These are phyloP conservation scores for Hirsutella thompsonii DNA, from an alignment of 2,329 filamentous ascomycete species.

Conservation along the genomic window DNA sequence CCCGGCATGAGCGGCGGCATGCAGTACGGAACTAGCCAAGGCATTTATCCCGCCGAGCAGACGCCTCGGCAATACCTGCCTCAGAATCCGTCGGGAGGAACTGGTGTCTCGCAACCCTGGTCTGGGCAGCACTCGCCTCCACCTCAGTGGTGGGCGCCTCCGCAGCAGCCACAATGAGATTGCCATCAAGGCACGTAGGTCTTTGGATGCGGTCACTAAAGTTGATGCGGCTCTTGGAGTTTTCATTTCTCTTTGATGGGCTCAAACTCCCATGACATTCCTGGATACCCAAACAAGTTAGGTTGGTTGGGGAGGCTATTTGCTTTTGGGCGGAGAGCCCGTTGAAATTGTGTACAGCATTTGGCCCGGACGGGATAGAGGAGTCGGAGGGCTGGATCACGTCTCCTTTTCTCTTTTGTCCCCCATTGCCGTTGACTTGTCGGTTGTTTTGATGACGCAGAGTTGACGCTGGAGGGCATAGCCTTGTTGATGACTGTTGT, in stretches of 20 bases:
- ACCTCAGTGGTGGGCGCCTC: slow-evolving; percentile 42
- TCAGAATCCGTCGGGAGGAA: slow-evolving; percentile 37
- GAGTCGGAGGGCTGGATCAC: slow-evolving; percentile 18
- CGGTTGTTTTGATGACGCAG: neutral
- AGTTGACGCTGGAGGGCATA: neutral
- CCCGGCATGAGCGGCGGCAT: slow-evolving; percentile 49
- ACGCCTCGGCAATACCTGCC: slow-evolving; percentile 57
- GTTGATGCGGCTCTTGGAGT: neutral
- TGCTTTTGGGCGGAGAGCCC: slow-evolving; percentile 16
- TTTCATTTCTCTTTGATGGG: slow-evolving; percentile 11
- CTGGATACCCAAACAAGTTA: slow-evolving; percentile 23
- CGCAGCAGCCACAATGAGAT: slow-evolving; percentile 29
- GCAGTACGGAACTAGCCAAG: slow-evolving; percentile 41
- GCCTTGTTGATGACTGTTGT: neutral
- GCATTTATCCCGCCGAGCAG: slow-evolving; percentile 49
- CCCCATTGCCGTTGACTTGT: slow-evolving; percentile 1
- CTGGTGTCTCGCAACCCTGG: slow-evolving; percentile 39
- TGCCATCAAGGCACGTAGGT: neutral
- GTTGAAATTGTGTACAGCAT: slow-evolving; percentile 20
- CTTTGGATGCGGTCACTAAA: neutral
- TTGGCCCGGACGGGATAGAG: slow-evolving; percentile 24
- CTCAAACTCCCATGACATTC: slow-evolving; percentile 15
- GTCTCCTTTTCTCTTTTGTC: slow-evolving; percentile 6
- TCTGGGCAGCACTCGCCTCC: slow-evolving; percentile 50
- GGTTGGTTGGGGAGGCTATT: slow-evolving; percentile 20